Evolutionary conservation across 106 monocot genomes (phyloP), one percentile per base, ranked within the genome.

Genomic region (Narthecium ossifragum): DNA sequence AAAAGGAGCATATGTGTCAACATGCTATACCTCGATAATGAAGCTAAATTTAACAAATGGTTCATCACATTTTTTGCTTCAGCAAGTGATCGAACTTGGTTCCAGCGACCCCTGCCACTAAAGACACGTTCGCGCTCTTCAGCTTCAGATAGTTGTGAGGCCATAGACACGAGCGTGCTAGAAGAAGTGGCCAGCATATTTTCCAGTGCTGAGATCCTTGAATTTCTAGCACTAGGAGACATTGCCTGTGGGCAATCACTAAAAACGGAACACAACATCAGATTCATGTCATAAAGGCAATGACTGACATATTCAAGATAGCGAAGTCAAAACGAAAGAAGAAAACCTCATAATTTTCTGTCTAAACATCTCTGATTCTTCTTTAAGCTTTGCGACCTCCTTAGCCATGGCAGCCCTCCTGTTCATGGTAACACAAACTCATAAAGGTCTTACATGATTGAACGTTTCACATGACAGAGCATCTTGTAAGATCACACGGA

Each of bases 201-300:
- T 73, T 99, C 91, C 25, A 99, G 79, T 2, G 90, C 91, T 55
- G 69, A 73, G 57, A 99, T 91, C 64, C 98, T 84, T 8, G 83
- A 91, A 49, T 79, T 91, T 69, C 87, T 75, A 6, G 91, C 91
- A 75, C 84, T 87, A 47, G 98, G 98, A 29, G 98, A 99, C 90
- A 99, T 81, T 38, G 87, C 60, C 27, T 74, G 80, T 29, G 85
- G 71, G 50, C 65, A 65, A 27, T 78, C 75, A 61, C 90, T 90
- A 45, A 40, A 55, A 48, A 15, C 21, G 46, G 26, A 75, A 36
- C 12, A 71, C 28, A 26, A 47, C 10, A 62, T 46, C 45, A 67
- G 52, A 66, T 66, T 10, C 55, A 46, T 22, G 36, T 1, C 10
- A 23, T 2, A 40, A 36, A 46, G 31, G 2, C 8, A 20, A 28